Percentiles rank a stretch among this genome's conserved stretches.
phyloP scores from a whole-genome alignment of 192 early-diverging fungal species.

The Podochytrium sp. region DNA sequence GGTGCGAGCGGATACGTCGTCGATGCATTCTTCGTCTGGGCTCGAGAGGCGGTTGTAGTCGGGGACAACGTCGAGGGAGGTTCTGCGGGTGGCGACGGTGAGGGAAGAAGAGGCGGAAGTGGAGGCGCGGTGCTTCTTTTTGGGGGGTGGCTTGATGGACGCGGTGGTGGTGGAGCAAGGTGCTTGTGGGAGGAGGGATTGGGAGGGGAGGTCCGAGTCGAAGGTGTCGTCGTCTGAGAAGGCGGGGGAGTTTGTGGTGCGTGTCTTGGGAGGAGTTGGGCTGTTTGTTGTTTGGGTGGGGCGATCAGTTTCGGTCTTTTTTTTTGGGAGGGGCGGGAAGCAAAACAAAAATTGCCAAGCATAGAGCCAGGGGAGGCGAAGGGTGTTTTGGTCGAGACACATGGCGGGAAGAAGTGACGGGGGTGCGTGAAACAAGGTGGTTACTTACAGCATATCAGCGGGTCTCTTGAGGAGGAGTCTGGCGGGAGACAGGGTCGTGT shows the following conservation, averaged over 20 bases:
- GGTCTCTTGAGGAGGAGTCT: no score
- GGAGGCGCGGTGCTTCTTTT: slow-evolving; percentile 6
- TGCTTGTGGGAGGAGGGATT: not conserved
- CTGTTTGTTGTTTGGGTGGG: not conserved
- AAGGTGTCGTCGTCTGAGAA: not conserved
- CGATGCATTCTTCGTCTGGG: not conserved
- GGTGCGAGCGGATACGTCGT: not conserved
- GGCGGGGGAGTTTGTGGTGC: not conserved
- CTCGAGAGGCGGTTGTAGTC: slow-evolving; percentile 8
- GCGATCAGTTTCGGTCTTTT: not conserved
- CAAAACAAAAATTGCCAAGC: not conserved
- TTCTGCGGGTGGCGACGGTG: not conserved
- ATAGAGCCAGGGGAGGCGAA: not conserved
- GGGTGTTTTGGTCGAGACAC: not conserved
- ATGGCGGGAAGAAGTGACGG: not conserved
- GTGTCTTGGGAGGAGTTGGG: not conserved
- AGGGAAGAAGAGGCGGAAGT: not conserved
- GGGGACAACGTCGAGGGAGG: not conserved
- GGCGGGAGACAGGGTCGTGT: no score
- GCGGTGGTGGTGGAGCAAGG: not conserved
- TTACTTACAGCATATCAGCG: no score
- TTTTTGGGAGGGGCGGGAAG: not conserved
- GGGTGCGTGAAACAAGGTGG: not conserved
- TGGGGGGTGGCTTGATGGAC: not conserved
- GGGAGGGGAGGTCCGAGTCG: not conserved